Conservation (phyloP, 768 basidiomycete genomes). For the Boletus pseudo-olivaceus region DNA sequence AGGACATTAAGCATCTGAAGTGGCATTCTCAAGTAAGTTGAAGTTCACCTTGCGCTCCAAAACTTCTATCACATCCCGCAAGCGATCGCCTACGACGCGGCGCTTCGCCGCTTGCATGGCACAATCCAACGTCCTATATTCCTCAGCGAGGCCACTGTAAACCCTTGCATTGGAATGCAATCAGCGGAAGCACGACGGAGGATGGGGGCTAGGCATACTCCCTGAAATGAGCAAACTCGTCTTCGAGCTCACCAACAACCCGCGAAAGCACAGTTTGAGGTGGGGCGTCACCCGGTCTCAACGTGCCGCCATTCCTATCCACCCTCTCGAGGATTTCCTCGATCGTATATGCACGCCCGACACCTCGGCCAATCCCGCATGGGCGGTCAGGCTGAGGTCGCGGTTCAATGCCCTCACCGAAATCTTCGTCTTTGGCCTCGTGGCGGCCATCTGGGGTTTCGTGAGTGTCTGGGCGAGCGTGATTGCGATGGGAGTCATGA, state of each 20-base stretch:
- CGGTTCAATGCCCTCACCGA: slow-evolving; percentile 10
- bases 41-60: slow-evolving; percentile 80
- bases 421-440: slow-evolving; percentile 14
- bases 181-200: slow-evolving; percentile 7
- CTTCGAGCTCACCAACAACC: slow-evolving; percentile 86
- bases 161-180: slow-evolving; percentile 49
- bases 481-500: slow-evolving; percentile 47
- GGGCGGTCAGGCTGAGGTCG: background rate
- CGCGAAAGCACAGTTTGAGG: slow-evolving; percentile 85
- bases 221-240: slow-evolving; percentile 94
- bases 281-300: slow-evolving; percentile 45
- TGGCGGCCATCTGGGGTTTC: background rate
- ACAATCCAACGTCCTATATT: slow-evolving; percentile 88
- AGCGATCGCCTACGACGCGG: slow-evolving; percentile 81
- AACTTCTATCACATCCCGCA: slow-evolving; percentile 87
- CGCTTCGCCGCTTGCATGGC: slow-evolving; percentile 77
- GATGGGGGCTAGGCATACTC: slow-evolving; percentile 51
- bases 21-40: background rate
- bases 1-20: background rate
- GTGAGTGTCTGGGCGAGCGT: slow-evolving; percentile 32
- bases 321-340: slow-evolving; percentile 27
- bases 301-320: slow-evolving; percentile 22
- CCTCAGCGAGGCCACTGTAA: slow-evolving; percentile 86
- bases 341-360: slow-evolving; percentile 10
- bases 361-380: slow-evolving; percentile 1